Percentiles rank a stretch among this genome's conserved stretches.
Conservation (phyloP, 1,284 basidiomycete species). For the Porodaedalea pini region DNA sequence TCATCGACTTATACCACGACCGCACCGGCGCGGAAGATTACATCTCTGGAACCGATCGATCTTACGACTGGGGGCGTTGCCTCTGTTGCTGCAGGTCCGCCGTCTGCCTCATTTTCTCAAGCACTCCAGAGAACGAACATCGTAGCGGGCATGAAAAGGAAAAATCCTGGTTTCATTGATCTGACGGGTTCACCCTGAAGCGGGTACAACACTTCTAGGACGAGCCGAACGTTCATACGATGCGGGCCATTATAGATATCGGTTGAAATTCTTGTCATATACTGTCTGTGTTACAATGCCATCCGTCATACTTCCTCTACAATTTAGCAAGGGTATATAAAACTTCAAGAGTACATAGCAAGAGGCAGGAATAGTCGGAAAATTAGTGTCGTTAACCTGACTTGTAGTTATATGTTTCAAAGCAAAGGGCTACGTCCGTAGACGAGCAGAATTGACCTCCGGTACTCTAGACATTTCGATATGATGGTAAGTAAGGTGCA, state of each 20-base stretch:
- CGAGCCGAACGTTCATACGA: not conserved
- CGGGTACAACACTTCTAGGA: not conserved
- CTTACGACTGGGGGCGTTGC: too few relatives aligned
- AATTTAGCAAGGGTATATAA: not conserved
- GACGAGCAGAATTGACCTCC: not conserved
- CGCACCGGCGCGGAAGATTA: not conserved
- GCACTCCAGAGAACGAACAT: not conserved
- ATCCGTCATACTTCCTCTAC: not conserved
- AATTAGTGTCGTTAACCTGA: conserved; percentile 1
- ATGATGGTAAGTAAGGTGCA: not conserved
- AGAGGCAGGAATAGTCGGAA: not conserved
- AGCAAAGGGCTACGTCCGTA: not conserved
- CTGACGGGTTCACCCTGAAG: not conserved
- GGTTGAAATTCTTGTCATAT: too few relatives aligned
- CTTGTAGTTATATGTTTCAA: not conserved
- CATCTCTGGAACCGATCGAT: too few relatives aligned
- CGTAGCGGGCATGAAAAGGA: conserved; percentile 4
- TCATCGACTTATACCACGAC: not conserved
- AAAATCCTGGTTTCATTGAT: not conserved
- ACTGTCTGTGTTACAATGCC: not conserved
- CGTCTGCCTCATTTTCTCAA: not conserved
- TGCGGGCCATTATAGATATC: too few relatives aligned
- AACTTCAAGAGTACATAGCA: not conserved
- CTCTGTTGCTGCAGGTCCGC: not conserved
- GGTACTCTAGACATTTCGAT: not conserved